Percentiles rank a stretch among this genome's conserved stretches.
These are phyloP conservation scores for Mucor plumbeus DNA, from an alignment of 371 early-diverging fungal species.

Conservation along the genomic window DNA sequence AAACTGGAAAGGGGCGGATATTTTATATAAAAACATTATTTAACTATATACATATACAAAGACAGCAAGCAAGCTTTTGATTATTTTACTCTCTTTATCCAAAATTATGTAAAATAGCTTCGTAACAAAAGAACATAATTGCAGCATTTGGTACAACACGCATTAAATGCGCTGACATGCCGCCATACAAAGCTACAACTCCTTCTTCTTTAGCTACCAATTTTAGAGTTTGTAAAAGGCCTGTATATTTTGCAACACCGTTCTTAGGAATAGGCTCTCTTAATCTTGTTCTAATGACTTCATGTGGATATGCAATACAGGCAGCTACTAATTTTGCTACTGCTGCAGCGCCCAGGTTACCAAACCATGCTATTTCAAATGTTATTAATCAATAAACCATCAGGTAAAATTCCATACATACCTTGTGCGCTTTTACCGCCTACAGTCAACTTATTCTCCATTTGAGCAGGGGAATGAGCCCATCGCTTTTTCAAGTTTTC, in stretches of 20 bases:
- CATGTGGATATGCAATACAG: constrained; percentile 85
- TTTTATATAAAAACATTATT: no score
- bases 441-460: constrained; percentile 15
- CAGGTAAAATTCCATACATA: background rate
- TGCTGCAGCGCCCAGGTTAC: constrained; percentile 86
- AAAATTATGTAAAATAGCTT: constrained; percentile 72
- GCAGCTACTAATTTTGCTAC: constrained; percentile 90
- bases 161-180: constrained; percentile 92
- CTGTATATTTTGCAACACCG: constrained; percentile 72
- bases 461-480: constrained; percentile 2
- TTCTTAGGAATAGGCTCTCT: constrained; percentile 72
- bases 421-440: constrained; percentile 44
- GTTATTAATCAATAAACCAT: background rate
- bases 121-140: constrained; percentile 93
- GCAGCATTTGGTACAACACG: constrained; percentile 96
- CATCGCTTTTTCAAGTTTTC: constrained; percentile 80
- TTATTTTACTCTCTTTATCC: constrained; percentile 15
- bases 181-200: constrained; percentile 86
- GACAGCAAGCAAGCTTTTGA: background rate
- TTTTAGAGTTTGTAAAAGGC: constrained; percentile 73
- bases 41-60: background rate
- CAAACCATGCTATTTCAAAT: constrained; percentile 61
- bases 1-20: no score
- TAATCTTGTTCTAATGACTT: constrained; percentile 80
- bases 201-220: constrained; percentile 87